Evolutionary conservation across 768 basidiomycete species (phyloP), one percentile per base, ranked within the genome.

Genomic region (Asterophora lycoperdoides): DNA sequence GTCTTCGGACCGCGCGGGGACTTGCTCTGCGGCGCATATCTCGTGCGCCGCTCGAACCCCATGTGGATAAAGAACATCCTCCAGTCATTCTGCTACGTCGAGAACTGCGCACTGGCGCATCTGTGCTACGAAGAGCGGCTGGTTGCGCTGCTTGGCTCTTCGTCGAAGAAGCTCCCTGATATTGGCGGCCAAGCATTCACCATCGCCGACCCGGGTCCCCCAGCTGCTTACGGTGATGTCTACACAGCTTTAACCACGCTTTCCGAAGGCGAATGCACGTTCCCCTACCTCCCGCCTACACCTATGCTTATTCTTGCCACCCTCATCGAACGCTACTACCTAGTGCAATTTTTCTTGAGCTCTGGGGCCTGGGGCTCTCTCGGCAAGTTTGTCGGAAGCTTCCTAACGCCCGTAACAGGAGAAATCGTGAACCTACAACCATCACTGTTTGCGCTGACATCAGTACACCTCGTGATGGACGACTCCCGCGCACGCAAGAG

Each of bases 1-100:
- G 66, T 88, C 3, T 90, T 79, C 62, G 88, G 88, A 1, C 81
- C 86, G 1, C 79, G 86, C 32, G 87, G 86, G 4, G 88, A 89
- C 61, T 75, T 84, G 57, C 59, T 86, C 9, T 80, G 77, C 44
- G 84, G 77, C 2, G 75, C 79, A 15, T 86, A 83, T 60, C 76
- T 90, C 36, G 67, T 74, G 2, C 77, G 83, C 38, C 67, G 74
- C 58, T 61, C 67, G 42, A 86, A 83, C 58, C 82, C 80, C 1
- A 78, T 80, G 0, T 90, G 86, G 86, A 70, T 79, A 28, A 51
- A 59, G 4, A 71, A 73, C 49, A 74, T 77, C 48, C 56, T 87
- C 30, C 80, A 83, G 55, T 83, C 82, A 7, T 85, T 83, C 63
- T 66, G 70, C 57, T 87, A 87, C 55, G 86, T 89, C 52, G 88